Evolutionary conservation across 176 grass and related monocot species (phyloP).

Genomic region (Oryza brachyantha): DNA sequence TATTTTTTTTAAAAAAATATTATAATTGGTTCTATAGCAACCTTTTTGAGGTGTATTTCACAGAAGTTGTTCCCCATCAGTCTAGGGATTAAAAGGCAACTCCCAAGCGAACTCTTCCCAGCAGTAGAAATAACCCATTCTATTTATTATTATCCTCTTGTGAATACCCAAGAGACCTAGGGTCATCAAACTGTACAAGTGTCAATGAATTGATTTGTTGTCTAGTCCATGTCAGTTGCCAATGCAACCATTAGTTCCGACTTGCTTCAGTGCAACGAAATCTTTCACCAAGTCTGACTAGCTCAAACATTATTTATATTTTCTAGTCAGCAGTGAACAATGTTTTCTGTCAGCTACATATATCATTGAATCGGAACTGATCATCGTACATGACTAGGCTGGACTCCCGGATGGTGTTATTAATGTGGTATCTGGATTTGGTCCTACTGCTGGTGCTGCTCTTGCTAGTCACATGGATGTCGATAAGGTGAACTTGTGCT

Average conservation of each 20-base stretch:
- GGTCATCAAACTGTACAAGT: not conserved
- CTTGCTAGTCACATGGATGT: slow-evolving; percentile 99
- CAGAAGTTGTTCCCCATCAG: too few relatives aligned
- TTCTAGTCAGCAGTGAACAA: not conserved
- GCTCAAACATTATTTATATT: not conserved
- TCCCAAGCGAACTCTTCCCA: not conserved
- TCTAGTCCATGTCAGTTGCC: not conserved
- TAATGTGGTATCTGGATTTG: slow-evolving; percentile 83
- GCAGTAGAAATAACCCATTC: not conserved
- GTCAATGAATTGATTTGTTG: not conserved
- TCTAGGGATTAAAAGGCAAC: not conserved
- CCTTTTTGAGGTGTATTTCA: not conserved
- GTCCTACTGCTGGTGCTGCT: slow-evolving; percentile 94
- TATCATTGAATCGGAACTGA: not conserved
- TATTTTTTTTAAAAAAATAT: too few relatives aligned
- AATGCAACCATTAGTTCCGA: not conserved
- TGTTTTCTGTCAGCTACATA: not conserved
- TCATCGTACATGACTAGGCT: slow-evolving; percentile 46
- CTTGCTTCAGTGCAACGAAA: not conserved
- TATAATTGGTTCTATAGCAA: not conserved
- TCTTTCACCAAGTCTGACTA: not conserved
- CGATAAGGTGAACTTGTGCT: slow-evolving; percentile 68
- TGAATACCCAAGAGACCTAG: not conserved
- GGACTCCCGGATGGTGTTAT: slow-evolving; percentile 85
- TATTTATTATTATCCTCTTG: not conserved